Conservation (phyloP, 257 asterid species). For the Solanum piurae region DNA sequence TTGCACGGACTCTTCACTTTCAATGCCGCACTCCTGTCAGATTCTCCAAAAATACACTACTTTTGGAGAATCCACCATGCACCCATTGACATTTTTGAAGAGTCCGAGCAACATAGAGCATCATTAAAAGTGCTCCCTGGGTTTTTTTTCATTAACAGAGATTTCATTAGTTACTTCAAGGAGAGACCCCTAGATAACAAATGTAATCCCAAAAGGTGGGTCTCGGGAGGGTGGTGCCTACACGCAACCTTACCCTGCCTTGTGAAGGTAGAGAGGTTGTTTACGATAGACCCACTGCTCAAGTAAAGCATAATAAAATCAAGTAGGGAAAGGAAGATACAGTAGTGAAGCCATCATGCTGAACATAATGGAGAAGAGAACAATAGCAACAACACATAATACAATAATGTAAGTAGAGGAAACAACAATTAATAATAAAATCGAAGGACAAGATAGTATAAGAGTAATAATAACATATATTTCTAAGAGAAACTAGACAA, state of each 20-base stretch:
- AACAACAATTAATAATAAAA: neutral
- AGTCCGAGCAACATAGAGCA: neutral
- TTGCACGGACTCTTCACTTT: neutral
- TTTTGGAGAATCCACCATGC: neutral
- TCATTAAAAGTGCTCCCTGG: neutral
- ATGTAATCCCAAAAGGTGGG: neutral
- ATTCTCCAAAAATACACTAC: neutral
- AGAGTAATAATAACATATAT: neutral
- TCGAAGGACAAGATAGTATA: neutral
- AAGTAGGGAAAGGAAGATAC: neutral
- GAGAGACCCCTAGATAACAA: neutral
- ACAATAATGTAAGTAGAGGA: neutral
- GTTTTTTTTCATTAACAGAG: neutral
- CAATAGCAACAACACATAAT: neutral
- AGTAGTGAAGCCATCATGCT: neutral
- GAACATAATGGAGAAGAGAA: neutral
- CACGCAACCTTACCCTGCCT: neutral
- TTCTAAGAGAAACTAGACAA: neutral
- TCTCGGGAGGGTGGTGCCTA: neutral
- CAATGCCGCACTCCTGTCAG: neutral
- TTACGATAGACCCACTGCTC: neutral
- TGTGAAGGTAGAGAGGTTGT: neutral
- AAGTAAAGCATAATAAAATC: neutral
- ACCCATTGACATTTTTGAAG: neutral
- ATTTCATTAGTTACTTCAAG: neutral